These are phyloP conservation scores for Eutrema japonicum DNA, from an alignment of 345 rosid genomes.

Conservation along the genomic window DNA sequence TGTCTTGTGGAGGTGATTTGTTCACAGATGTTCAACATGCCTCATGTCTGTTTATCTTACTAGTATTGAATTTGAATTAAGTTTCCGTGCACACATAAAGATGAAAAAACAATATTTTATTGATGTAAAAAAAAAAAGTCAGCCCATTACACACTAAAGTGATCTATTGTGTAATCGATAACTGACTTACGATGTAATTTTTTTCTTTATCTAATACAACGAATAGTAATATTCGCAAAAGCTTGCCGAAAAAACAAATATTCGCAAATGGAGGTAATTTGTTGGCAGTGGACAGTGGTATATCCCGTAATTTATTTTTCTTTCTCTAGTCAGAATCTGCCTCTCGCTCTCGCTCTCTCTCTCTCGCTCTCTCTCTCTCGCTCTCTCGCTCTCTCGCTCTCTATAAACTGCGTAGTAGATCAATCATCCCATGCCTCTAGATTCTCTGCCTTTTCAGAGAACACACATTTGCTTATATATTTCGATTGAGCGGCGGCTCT, in stretches of 20 bases:
- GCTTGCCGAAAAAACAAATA: background rate
- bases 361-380: constrained; percentile 27
- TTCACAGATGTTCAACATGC: no score
- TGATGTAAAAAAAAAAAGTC: no score
- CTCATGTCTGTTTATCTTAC: no score
- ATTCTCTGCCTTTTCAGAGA: constrained; percentile 19
- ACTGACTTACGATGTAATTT: no score
- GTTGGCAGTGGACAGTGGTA: constrained; percentile 8
- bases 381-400: constrained; percentile 16
- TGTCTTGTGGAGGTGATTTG: no score
- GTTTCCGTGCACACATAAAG: no score
- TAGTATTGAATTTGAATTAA: no score
- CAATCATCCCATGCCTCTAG: constrained; percentile 40
- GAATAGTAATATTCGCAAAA: background rate
- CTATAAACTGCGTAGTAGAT: constrained; percentile 44
- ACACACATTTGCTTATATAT: constrained; percentile 10
- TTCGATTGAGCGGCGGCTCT: constrained; percentile 18
- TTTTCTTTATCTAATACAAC: no score
- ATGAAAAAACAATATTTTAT: no score
- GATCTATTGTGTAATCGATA: no score
- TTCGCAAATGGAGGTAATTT: background rate
- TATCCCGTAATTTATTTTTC: constrained; percentile 27
- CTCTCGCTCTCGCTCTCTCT: constrained; percentile 41
- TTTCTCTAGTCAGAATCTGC: constrained; percentile 45
- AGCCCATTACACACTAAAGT: no score